Conservation (phyloP, 75 land plant species). For the Adiantum capillusveneris region DNA sequence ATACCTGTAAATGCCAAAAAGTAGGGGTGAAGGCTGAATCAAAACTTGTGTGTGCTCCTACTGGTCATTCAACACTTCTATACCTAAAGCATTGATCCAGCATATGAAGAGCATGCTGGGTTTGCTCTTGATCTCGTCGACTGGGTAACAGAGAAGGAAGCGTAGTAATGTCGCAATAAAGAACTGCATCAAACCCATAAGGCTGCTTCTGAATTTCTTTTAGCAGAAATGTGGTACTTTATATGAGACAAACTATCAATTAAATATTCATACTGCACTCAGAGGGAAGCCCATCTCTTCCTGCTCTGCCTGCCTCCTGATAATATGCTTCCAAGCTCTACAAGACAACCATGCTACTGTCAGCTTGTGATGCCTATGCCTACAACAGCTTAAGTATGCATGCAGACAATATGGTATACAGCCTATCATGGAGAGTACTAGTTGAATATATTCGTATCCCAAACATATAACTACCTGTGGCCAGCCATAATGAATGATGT, state of each 20-base stretch:
- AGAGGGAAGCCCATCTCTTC: constrained; percentile 63
- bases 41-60: neutral
- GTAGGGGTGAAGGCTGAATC: too few relatives aligned
- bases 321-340: constrained; percentile 81
- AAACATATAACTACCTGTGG: constrained; percentile 46
- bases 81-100: constrained; percentile 69
- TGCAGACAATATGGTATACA: too few relatives aligned
- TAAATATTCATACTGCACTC: constrained; percentile 34
- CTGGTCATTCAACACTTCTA: neutral
- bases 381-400: too few relatives aligned
- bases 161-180: constrained; percentile 52
- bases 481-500: constrained; percentile 87
- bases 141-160: constrained; percentile 69
- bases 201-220: constrained; percentile 2
- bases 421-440: too few relatives aligned
- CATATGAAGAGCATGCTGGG: constrained; percentile 54
- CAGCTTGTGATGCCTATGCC: too few relatives aligned
- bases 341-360: too few relatives aligned
- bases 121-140: constrained; percentile 55
- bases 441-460: neutral
- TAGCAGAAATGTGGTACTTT: too few relatives aligned
- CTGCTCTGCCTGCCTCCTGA: constrained; percentile 81
- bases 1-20: constrained; percentile 41
- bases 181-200: constrained; percentile 25
- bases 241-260: too few relatives aligned